These are phyloP conservation scores for Megacollybia platyphylla DNA, from an alignment of 1,284 basidiomycete genomes.

Conservation along the genomic window DNA sequence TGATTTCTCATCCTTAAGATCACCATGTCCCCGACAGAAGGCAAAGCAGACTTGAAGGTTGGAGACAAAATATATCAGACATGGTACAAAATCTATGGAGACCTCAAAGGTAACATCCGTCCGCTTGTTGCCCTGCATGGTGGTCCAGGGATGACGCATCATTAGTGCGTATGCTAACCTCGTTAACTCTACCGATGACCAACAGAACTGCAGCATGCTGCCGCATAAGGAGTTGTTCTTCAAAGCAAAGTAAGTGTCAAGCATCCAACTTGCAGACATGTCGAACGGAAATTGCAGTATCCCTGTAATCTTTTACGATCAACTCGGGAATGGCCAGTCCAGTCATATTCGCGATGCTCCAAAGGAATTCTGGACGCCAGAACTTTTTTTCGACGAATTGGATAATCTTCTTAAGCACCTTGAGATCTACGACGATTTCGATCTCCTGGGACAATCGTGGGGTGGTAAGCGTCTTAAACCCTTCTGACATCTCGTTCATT, in stretches of 20 bases:
- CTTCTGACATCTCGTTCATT: background rate
- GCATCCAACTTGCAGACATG: too few relatives aligned
- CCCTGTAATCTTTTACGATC: constrained; percentile 3
- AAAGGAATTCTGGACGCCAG: constrained; percentile 26
- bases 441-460: constrained; percentile 36
- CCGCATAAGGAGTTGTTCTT: background rate
- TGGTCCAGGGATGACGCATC: constrained; percentile 15
- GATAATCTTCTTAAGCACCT: constrained; percentile 27
- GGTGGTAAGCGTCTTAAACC: constrained; percentile 11
- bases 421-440: constrained; percentile 20
- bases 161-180: constrained; percentile 5
- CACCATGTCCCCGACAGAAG: background rate
- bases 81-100: constrained; percentile 8
- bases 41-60: background rate
- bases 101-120: background rate
- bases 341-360: constrained; percentile 30
- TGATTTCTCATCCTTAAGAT: too few relatives aligned
- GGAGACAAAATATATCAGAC: constrained; percentile 3
- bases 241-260: too few relatives aligned
- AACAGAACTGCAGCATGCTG: constrained; percentile 3
- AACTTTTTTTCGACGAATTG: constrained; percentile 34
- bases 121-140: constrained; percentile 17
- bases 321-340: constrained; percentile 8
- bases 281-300: background rate
- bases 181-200: too few relatives aligned